Percentiles rank a stretch among this genome's conserved stretches.
Conservation (phyloP, 2,329 filamentous ascomycete genomes). For the Paecilomyces variotii region DNA sequence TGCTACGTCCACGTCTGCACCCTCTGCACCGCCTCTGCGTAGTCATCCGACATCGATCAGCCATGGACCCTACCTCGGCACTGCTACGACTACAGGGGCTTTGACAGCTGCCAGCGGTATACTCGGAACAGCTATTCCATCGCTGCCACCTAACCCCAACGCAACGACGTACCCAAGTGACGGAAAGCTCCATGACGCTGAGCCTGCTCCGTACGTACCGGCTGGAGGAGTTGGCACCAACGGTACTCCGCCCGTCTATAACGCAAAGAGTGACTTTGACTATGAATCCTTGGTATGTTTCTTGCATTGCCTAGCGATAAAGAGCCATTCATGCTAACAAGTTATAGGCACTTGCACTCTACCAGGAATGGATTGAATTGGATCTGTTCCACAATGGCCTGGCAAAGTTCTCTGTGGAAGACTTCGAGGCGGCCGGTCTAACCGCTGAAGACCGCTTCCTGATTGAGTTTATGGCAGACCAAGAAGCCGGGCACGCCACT, state of each 20-base stretch:
- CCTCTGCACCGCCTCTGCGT: constrained; percentile 33
- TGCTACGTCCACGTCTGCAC: neutral
- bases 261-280: constrained; percentile 73
- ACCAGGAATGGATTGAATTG: constrained; percentile 79
- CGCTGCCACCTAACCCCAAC: constrained; percentile 50
- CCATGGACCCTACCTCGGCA: constrained; percentile 62
- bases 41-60: constrained; percentile 47
- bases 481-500: constrained; percentile 71
- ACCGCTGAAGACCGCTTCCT: constrained; percentile 61
- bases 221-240: constrained; percentile 70
- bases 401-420: constrained; percentile 57
- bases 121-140: constrained; percentile 50
- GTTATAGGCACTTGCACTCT: constrained; percentile 56
- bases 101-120: constrained; percentile 36
- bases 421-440: constrained; percentile 63
- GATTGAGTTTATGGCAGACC: constrained; percentile 68
- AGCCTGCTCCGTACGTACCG: constrained; percentile 66
- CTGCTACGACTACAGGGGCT: constrained; percentile 62
- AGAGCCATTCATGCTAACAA: neutral
- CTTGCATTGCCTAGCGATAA: neutral
- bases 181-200: constrained; percentile 57
- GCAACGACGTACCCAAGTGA: constrained; percentile 65
- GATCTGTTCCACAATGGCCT: constrained; percentile 75
- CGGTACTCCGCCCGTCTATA: constrained; percentile 66
- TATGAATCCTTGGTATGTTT: constrained; percentile 58